Conservation (phyloP, 1,284 basidiomycete species). For the Sporisorium iseilematis-ciliati region DNA sequence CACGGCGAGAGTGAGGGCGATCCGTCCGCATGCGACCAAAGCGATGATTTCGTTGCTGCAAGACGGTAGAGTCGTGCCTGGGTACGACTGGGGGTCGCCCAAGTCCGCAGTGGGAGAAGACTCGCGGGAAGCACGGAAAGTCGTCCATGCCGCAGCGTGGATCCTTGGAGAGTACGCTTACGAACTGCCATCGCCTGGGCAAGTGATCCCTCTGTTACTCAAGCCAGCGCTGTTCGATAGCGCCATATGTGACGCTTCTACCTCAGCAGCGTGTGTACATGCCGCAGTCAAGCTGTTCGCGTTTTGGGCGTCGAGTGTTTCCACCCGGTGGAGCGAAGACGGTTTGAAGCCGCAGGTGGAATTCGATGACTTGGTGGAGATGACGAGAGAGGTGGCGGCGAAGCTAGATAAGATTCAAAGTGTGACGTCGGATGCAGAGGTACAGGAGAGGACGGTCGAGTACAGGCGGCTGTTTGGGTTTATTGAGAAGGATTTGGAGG, state of each 20-base stretch:
- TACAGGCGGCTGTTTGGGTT: slow-evolving; percentile 83
- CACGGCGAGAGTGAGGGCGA: slow-evolving; percentile 81
- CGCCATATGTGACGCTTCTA: slow-evolving; percentile 31
- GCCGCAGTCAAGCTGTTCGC: slow-evolving; percentile 88
- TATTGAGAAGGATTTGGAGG: slow-evolving; percentile 80
- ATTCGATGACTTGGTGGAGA: slow-evolving; percentile 76
- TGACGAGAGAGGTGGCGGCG: slow-evolving; percentile 75
- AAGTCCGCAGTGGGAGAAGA: slow-evolving; percentile 65
- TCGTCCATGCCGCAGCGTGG: slow-evolving; percentile 92
- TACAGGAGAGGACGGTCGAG: slow-evolving; percentile 90
- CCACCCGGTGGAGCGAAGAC: slow-evolving; percentile 81
- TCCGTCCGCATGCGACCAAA: slow-evolving; percentile 82
- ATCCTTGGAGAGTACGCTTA: slow-evolving; percentile 90
- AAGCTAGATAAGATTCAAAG: slow-evolving; percentile 74
- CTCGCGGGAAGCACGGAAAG: slow-evolving; percentile 72
- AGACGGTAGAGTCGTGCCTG: slow-evolving; percentile 71
- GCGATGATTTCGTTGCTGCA: slow-evolving; percentile 82
- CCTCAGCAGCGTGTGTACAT: slow-evolving; percentile 76
- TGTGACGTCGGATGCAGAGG: slow-evolving; percentile 80
- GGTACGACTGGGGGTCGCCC: slow-evolving; percentile 13
- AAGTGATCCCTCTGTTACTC: slow-evolving; percentile 74
- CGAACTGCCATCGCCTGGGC: slow-evolving; percentile 60
- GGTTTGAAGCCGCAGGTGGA: slow-evolving; percentile 75
- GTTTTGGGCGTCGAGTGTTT: slow-evolving; percentile 81
- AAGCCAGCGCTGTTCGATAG: slow-evolving; percentile 36